Evolutionary conservation across 1,139 yeast genomes (phyloP).

Genomic region (Magnusiomyces tetraspermus): DNA sequence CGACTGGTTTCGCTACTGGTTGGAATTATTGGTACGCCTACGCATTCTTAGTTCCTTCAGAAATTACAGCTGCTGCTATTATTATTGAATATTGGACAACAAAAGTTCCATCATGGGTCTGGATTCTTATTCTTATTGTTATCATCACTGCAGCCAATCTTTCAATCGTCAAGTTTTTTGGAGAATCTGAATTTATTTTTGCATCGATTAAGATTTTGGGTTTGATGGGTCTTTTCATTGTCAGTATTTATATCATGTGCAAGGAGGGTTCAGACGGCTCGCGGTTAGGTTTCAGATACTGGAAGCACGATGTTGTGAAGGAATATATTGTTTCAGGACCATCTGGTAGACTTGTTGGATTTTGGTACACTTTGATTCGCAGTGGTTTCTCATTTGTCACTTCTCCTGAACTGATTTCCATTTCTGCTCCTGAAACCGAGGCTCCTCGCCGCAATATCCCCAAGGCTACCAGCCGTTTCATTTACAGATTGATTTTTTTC

Average conservation of each 20-base stretch:
- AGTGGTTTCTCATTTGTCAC: slow-evolving; percentile 44
- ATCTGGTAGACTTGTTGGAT: slow-evolving; percentile 49
- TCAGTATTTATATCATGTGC: slow-evolving; percentile 60
- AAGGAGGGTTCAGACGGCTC: slow-evolving; percentile 64
- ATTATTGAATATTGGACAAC: slow-evolving; percentile 67
- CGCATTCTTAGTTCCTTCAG: slow-evolving; percentile 64
- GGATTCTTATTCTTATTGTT: slow-evolving; percentile 67
- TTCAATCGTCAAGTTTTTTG: slow-evolving; percentile 56
- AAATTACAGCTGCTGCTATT: slow-evolving; percentile 71
- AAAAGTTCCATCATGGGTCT: slow-evolving; percentile 60
- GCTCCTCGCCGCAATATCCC: slow-evolving; percentile 58
- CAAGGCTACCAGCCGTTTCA: slow-evolving; percentile 51
- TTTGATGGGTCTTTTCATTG: slow-evolving; percentile 58
- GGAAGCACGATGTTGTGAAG: slow-evolving; percentile 70
- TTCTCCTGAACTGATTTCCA: slow-evolving; percentile 66
- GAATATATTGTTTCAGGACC: slow-evolving; percentile 37
- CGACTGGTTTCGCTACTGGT: slow-evolving; percentile 71
- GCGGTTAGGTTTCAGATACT: slow-evolving; percentile 56
- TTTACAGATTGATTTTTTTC: slow-evolving; percentile 51
- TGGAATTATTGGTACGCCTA: slow-evolving; percentile 83
- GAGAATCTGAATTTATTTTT: slow-evolving; percentile 62
- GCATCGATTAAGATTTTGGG: slow-evolving; percentile 62
- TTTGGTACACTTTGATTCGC: slow-evolving; percentile 55
- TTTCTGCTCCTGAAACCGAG: slow-evolving; percentile 67
- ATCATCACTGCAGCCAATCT: slow-evolving; percentile 43